Conservation (phyloP, 345 rosid genomes). For the Hirschfeldia incana region DNA sequence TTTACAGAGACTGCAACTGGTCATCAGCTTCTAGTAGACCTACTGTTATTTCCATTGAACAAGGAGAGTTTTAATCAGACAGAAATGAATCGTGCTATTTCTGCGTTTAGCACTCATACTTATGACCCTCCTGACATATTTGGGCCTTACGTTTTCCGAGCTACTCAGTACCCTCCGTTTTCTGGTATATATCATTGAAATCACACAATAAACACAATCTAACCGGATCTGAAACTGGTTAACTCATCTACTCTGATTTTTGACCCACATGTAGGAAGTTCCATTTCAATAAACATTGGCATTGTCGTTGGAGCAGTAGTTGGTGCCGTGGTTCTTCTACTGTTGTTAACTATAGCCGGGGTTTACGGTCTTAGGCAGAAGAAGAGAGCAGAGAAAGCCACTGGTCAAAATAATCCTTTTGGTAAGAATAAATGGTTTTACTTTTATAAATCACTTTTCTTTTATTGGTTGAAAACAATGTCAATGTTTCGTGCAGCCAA, state of each 20-base stretch:
- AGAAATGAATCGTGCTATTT: conserved; percentile 44
- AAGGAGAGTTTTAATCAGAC: conserved; percentile 52
- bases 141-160: conserved; percentile 67
- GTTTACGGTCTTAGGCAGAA: conserved; percentile 68
- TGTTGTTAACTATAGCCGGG: conserved; percentile 60
- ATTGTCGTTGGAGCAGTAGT: conserved; percentile 68
- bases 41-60: conserved; percentile 57
- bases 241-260: not conserved
- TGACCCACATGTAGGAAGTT: conserved; percentile 23
- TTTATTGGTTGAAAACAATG: not conserved
- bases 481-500: conserved; percentile 47
- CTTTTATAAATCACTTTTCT: not conserved
- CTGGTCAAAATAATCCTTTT: conserved; percentile 62
- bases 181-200: conserved; percentile 43
- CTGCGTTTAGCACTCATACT: conserved; percentile 59
- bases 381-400: conserved; percentile 68
- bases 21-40: conserved; percentile 47
- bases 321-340: conserved; percentile 56
- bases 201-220: not conserved
- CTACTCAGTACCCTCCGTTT: conserved; percentile 42
- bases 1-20: conserved; percentile 48
- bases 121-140: conserved; percentile 51
- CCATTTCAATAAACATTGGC: conserved; percentile 48
- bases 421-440: conserved; percentile 46
- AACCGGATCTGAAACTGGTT: not conserved